These are phyloP conservation scores for Podospora australis DNA, from an alignment of 495 filamentous ascomycete species.

Conservation along the genomic window DNA sequence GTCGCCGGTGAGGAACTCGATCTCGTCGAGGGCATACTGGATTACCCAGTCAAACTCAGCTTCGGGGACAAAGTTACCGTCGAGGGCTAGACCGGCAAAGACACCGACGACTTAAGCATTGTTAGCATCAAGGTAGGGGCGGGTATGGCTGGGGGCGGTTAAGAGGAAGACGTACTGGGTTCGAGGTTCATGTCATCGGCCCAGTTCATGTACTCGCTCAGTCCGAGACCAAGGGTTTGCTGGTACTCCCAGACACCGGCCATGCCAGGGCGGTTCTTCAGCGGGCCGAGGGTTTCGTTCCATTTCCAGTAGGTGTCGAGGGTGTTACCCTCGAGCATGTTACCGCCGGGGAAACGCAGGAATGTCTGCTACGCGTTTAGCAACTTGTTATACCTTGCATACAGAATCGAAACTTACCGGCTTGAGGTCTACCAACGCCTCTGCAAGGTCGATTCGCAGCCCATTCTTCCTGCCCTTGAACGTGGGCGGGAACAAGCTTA, in stretches of 20 bases:
- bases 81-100: conserved; percentile 58
- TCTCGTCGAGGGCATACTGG: conserved; percentile 57
- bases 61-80: conserved; percentile 39
- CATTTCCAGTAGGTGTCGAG: conserved; percentile 55
- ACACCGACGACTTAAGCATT: conserved; percentile 28
- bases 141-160: too few species aligned
- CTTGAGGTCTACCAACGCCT: conserved; percentile 46
- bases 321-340: conserved; percentile 56
- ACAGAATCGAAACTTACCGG: conserved; percentile 21
- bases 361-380: conserved; percentile 29
- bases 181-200: conserved; percentile 56
- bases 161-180: conserved; percentile 26
- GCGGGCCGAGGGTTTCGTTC: conserved; percentile 60
- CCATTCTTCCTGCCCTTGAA: conserved; percentile 59
- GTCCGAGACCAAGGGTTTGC: conserved; percentile 56
- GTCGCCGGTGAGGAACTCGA: conserved; percentile 59
- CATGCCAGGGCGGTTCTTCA: conserved; percentile 56
- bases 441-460: conserved; percentile 52
- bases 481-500: conserved; percentile 63
- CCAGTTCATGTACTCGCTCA: conserved; percentile 61
- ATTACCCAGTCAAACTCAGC: conserved; percentile 40
- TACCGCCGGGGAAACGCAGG: conserved; percentile 61
- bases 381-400: background rate
- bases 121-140: too few species aligned
- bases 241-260: conserved; percentile 56